Percentiles rank a stretch among this genome's conserved stretches.
Conservation (phyloP, 257 asterid species). For the Schizonepeta tenuifolia region DNA sequence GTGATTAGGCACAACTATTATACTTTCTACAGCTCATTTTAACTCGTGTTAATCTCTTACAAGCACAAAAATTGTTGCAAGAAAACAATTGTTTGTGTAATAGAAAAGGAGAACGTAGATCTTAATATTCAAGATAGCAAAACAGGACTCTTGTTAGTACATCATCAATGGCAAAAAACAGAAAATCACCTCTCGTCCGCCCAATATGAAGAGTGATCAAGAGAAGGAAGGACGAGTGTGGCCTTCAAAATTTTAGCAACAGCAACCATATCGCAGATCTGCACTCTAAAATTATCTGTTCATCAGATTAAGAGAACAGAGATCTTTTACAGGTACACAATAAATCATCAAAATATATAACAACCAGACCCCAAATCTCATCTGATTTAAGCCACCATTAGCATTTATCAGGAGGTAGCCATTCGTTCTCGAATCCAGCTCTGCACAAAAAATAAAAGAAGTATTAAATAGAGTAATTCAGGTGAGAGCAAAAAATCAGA, state of each 20-base stretch:
- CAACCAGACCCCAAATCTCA: slow-evolving; percentile 99
- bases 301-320: slow-evolving; percentile 52
- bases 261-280: slow-evolving; percentile 99
- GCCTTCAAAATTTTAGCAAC: slow-evolving; percentile 93
- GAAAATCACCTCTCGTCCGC: slow-evolving; percentile 81
- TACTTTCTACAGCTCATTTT: not conserved
- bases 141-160: slow-evolving; percentile 6
- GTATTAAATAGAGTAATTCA: slow-evolving; percentile 4
- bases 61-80: not conserved
- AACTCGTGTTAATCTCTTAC: not conserved
- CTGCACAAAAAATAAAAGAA: slow-evolving; percentile 44
- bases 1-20: not conserved
- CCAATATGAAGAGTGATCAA: slow-evolving; percentile 97
- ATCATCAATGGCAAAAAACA: slow-evolving; percentile 22
- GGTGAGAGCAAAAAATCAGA: slow-evolving; percentile 8
- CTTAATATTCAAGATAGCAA: not conserved
- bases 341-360: slow-evolving; percentile 37
- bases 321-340: slow-evolving; percentile 26
- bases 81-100: not conserved
- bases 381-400: slow-evolving; percentile 98
- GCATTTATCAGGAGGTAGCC: slow-evolving; percentile 91
- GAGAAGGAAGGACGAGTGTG: slow-evolving; percentile 91
- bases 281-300: slow-evolving; percentile 79
- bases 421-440: slow-evolving; percentile 67
- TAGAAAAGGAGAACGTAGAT: not conserved